A percentile compares a stretch with the other conserved stretches of the same genome.
phyloP scores from a whole-genome alignment of 148 eudicot genomes.

The Spergularia bocconei region DNA sequence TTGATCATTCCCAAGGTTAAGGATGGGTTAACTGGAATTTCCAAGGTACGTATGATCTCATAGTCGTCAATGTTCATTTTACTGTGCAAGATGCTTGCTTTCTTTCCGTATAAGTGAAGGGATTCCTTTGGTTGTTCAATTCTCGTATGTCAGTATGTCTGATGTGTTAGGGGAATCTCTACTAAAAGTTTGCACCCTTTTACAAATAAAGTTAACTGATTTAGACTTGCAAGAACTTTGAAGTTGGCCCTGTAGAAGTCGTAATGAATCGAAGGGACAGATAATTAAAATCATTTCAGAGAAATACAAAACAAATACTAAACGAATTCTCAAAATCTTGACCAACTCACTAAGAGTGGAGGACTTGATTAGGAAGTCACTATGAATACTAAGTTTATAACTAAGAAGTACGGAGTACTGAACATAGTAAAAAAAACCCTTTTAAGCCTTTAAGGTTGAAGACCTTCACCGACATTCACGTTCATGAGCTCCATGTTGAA shows the following conservation, averaged over 20 bases:
- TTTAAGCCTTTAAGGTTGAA: too few relatives aligned
- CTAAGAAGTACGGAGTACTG: too few relatives aligned
- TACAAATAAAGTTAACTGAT: neutral
- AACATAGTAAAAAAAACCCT: too few relatives aligned
- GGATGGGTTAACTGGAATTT: slow-evolving; percentile 78
- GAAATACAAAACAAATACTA: neutral
- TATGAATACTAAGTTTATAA: too few relatives aligned
- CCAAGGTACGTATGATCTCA: slow-evolving; percentile 43
- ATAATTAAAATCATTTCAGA: neutral
- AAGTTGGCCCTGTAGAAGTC: neutral
- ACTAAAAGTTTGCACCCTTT: neutral
- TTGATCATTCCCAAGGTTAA: slow-evolving; percentile 79
- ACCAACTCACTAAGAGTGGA: neutral
- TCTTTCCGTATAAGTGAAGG: neutral
- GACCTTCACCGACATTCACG: too few relatives aligned
- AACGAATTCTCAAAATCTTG: neutral
- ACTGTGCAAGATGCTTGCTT: neutral
- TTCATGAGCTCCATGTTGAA: too few relatives aligned
- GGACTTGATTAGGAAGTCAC: too few relatives aligned
- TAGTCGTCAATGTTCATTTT: slow-evolving; percentile 10
- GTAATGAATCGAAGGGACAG: neutral
- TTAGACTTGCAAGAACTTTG: neutral
- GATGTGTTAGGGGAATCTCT: neutral
- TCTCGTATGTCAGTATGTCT: neutral
- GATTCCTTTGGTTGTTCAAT: neutral